Evolutionary conservation across 768 basidiomycete species (phyloP), one percentile per base, ranked within the genome.

Genomic region (Russula foetens): DNA sequence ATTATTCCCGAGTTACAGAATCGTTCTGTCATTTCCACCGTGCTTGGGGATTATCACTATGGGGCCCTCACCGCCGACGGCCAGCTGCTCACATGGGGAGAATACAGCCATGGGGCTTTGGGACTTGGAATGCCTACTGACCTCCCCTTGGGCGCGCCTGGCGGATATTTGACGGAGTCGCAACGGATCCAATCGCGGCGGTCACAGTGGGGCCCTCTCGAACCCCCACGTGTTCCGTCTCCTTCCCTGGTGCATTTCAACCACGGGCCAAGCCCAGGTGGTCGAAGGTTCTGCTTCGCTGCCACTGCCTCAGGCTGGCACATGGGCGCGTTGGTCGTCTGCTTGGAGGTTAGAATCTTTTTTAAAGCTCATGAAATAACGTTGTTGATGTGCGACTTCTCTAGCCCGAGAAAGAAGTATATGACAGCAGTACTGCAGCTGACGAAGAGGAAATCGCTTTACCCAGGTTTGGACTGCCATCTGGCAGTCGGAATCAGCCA

Each of bases 221-320:
- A 52, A 29, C 76, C 78, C 0, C 79, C 81, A 8, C 68, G 64
- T 7, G 84, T 90, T 28, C 66, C 68, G 4, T 76, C 77, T 15
- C 92, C 92, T 0, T 80, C 84, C 0, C 82, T 84, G 71, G 86
- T 95, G 45, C 75, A 78, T 61, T 95, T 95, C 68, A 84, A 85
- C 66, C 78, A 84, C 63, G 75, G 70, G n/a, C 73, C 71, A 56
- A 80, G 77, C 67, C 56, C 56, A 5, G 71, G 70, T 14, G 65
- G 65, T 17, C 60, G 54, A 23, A 82, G 78, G 64, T 97, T 90
- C 68, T 92, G 90, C 66, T 89, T 96, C 66, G 81, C 81, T 1
- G 84, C 86, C 6, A 81, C 91, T 5, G 91, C 94, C 3, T 80
- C 84, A 0, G 95, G 95, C 11, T 96, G 93, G 94, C 95, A 98